Evolutionary conservation across 2,329 filamentous ascomycete species (phyloP), one percentile per base, ranked within the genome.

Genomic region (Pseudocercospora fuligena): DNA sequence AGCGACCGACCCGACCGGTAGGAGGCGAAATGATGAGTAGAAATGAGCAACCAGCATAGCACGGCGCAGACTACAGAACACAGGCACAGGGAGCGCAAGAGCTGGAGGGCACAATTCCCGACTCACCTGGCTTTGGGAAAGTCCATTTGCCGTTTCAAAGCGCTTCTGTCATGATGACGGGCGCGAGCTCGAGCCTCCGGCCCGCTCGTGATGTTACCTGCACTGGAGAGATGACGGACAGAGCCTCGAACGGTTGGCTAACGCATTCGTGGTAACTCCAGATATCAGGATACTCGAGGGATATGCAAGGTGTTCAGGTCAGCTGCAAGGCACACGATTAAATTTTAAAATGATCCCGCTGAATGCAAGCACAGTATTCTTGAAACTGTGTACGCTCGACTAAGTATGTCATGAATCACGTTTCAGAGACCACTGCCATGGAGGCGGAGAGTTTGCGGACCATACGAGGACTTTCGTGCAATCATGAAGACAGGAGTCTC

Each of bases 31-130:
- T 43, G n/a, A 43, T 43, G 40, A 3, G 40, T n/a, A 43, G 16
- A 43, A 43, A 43, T 43, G 12, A 16, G 33, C 12, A 36, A 36
- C 12, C 33, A 36, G 33, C 46, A 40, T 43, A 62, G 64, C 27
- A 53, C 33, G 40, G 27, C 16, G 21, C 27, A 59, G 31, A 11
- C 36, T 57, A 63, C 21, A 25, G 53, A 60, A 47, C 61, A 62
- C 54, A 64, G 56, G 40, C 40, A 43, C 40, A 40, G 36, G 36
- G 19, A 43, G 9, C 40, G 40, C 16, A 43, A 43, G 40, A 43
- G 40, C 40, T 61, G 47, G 33, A 61, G 64, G 64, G 61, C 53
- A 64, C 63, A 61, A 27, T 64, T 62, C 54, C 40, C 54, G 62
- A 27, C 14, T 59, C 40, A 53, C 61, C 61, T 64, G 61, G 65